A percentile compares a stretch with the other conserved stretches of the same genome.
These are phyloP conservation scores for Erodium moschatum DNA, from an alignment of 441 rosid genomes.

Conservation along the genomic window DNA sequence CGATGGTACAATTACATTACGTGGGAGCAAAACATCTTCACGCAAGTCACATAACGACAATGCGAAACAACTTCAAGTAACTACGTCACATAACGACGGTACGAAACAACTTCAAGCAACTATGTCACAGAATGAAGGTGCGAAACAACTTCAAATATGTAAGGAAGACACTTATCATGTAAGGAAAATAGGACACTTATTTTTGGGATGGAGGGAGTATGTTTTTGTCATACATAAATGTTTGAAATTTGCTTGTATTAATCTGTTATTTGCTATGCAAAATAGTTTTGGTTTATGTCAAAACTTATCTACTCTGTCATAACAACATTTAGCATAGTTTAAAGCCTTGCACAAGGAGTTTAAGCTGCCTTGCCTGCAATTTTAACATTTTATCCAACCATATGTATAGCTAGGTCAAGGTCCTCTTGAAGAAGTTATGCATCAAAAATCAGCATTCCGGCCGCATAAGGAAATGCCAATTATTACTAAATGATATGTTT, in stretches of 20 bases:
- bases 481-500: conserved; percentile 19
- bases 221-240: neutral
- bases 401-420: conserved; percentile 1
- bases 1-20: too few relatives aligned
- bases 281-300: neutral
- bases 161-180: neutral
- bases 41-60: too few relatives aligned
- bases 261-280: too few relatives aligned
- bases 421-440: conserved; percentile 1
- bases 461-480: neutral
- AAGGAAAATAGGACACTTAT: too few relatives aligned
- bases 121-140: too few relatives aligned
- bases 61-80: too few relatives aligned
- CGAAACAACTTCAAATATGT: too few relatives aligned
- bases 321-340: neutral
- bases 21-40: too few relatives aligned
- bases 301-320: neutral
- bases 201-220: neutral
- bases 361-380: neutral
- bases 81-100: too few relatives aligned
- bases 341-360: neutral
- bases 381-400: neutral
- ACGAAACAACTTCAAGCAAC: too few relatives aligned
- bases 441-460: neutral
- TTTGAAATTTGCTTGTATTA: neutral